These are phyloP conservation scores for Prunus yedoensis DNA, from an alignment of 331 rosid species.

Conservation along the genomic window DNA sequence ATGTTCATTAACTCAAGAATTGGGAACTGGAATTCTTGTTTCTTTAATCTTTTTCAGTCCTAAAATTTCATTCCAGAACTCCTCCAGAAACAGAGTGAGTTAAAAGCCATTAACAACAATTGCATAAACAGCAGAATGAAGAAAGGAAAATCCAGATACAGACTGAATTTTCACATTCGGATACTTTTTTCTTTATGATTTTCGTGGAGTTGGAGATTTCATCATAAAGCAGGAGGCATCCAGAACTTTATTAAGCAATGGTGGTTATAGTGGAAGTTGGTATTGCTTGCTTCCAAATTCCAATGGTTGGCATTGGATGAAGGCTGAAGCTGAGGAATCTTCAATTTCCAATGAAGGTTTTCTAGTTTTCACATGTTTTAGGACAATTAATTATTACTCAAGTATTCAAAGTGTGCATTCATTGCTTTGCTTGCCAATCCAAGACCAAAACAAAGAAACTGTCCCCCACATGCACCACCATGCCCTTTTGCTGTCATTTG, in stretches of 20 bases:
- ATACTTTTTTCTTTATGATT: neutral
- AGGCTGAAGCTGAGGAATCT: slow-evolving; percentile 29
- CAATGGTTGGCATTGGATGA: slow-evolving; percentile 22
- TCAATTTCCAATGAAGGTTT: slow-evolving; percentile 47
- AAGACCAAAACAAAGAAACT: slow-evolving; percentile 29
- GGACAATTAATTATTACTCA: slow-evolving; percentile 25
- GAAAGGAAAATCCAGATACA: neutral
- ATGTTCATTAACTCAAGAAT: too few species aligned
- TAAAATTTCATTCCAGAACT: too few species aligned
- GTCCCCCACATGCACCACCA: slow-evolving; percentile 25
- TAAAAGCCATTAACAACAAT: too few species aligned
- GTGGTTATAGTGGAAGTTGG: slow-evolving; percentile 26
- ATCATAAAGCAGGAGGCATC: neutral
- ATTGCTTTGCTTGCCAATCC: slow-evolving; percentile 36
- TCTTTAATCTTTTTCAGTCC: too few species aligned
- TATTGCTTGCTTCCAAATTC: slow-evolving; percentile 9
- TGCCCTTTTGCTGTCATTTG: neutral
- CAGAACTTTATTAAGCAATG: too few species aligned
- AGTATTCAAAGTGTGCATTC: slow-evolving; percentile 30
- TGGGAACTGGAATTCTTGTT: too few species aligned
- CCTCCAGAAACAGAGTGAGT: too few species aligned
- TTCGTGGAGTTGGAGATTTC: slow-evolving; percentile 8
- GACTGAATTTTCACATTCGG: neutral
- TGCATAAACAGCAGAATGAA: neutral
- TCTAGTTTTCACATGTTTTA: slow-evolving; percentile 8